phyloP scores from a whole-genome alignment of 23 red algal species.

The Gracilaria vermiculophylla region DNA sequence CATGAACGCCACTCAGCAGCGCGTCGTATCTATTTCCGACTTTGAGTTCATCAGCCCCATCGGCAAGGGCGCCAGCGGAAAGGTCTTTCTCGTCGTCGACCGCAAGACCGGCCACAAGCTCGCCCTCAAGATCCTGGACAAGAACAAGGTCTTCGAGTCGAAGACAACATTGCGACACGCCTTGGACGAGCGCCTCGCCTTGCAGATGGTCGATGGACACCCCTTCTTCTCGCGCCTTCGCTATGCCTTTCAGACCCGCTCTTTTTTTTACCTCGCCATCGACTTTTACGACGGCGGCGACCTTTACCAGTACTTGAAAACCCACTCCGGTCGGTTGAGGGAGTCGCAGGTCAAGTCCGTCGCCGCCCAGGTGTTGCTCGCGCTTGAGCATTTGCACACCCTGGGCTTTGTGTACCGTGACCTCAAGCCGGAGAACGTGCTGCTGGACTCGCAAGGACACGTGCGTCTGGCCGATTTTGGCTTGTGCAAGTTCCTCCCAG shows the following conservation, averaged over 20 bases:
- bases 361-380: slow-evolving; percentile 82
- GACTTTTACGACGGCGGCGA: slow-evolving; percentile 93
- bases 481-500: slow-evolving; percentile 83
- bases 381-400: slow-evolving; percentile 83
- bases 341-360: slow-evolving; percentile 71
- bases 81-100: slow-evolving; percentile 78
- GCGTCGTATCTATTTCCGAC: slow-evolving; percentile 62
- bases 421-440: slow-evolving; percentile 97
- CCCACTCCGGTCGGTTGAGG: slow-evolving; percentile 60
- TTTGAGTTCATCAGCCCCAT: slow-evolving; percentile 88
- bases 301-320: slow-evolving; percentile 71
- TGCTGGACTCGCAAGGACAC: slow-evolving; percentile 85
- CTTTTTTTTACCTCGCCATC: slow-evolving; percentile 78
- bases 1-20: neutral
- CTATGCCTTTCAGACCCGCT: slow-evolving; percentile 86
- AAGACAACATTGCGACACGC: slow-evolving; percentile 68
- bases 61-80: slow-evolving; percentile 86
- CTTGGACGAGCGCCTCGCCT: slow-evolving; percentile 78
- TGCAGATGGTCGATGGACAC: slow-evolving; percentile 80
- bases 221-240: slow-evolving; percentile 77
- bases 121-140: slow-evolving; percentile 78
- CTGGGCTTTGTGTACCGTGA: slow-evolving; percentile 94
- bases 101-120: slow-evolving; percentile 47
- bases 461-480: slow-evolving; percentile 97
- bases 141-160: slow-evolving; percentile 69